Evolutionary conservation across 148 eudicot genomes (phyloP), one percentile per base, ranked within the genome.

Genomic region (Limonium bicolor): DNA sequence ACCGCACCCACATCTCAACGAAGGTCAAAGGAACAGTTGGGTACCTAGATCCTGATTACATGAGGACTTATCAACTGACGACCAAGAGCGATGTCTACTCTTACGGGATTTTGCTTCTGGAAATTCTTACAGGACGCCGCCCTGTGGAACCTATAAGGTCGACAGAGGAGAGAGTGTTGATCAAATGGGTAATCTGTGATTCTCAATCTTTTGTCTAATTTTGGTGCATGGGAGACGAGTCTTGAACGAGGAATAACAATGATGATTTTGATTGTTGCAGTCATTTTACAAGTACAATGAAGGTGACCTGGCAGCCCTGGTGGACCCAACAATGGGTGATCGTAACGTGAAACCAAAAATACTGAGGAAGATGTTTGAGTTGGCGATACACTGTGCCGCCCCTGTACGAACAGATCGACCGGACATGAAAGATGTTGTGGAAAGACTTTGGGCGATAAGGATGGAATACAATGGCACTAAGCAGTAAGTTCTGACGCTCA

Each of bases 11-110:
- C 36, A 61, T 88, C 23, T 76, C 86, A 17, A 88, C 96, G 57
- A 69, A 83, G 72, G 92, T 88, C 32, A 88, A 77, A 72, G 96
- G 96, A 55, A 88, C 96, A 36, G 70, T 88, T 15, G 96, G 96
- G 50, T 88, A 88, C 63, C 78, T 83, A 35, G 94, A 83, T 61
- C 96, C 96, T 0, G 92, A 88, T 64, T 88, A 88, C 53, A 88
- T 88, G 96, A 83, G 66, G 67, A 88, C 96, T 5, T 76, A 62
- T 61, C 86, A 80, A 37, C 92, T 88, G 66, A 87, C 96, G 33
- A 53, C 71, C 1, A 83, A 77, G 50, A 88, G 96, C 23, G 96
- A 88, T 54, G 96, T 88, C 9, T 88, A 83, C 70, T 88, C 96
- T 20, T 88, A 73, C 48, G 96, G 94, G 37, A 60, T 88, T 41